A percentile compares a stretch with the other conserved stretches of the same genome.
Conservation (phyloP, 208 protist species). For the Acanthamoeba royreba region DNA sequence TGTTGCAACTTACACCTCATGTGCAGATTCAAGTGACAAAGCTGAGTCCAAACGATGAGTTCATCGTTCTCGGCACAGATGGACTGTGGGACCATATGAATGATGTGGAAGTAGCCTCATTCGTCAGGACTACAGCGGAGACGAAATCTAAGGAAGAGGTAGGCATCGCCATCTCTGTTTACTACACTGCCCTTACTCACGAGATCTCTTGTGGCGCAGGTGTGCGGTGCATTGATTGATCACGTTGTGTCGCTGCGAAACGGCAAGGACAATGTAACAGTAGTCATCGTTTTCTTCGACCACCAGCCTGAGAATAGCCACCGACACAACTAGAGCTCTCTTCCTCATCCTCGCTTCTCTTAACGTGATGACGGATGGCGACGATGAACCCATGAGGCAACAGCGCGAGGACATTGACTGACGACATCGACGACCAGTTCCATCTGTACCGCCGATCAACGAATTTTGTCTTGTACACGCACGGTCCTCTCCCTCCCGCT, state of each 20-base stretch:
- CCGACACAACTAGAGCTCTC: not conserved
- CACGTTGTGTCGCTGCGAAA: not conserved
- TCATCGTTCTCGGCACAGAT: not conserved
- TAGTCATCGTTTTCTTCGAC: not conserved
- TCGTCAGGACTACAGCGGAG: not conserved
- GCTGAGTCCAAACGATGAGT: not conserved
- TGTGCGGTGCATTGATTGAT: not conserved
- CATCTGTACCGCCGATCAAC: too few species aligned
- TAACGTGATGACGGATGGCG: too few species aligned
- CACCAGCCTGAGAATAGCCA: not conserved
- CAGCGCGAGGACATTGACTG: too few species aligned
- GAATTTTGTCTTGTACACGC: too few species aligned
- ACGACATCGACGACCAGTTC: too few species aligned
- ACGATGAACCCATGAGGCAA: too few species aligned
- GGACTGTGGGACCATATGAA: constrained; percentile 5
- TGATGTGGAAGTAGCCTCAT: not conserved
- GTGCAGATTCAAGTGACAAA: not conserved
- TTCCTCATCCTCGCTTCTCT: too few species aligned
- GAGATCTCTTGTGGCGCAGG: not conserved
- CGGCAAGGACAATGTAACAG: constrained; percentile 15
- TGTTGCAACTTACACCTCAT: too few species aligned
- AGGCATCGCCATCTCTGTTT: too few species aligned
- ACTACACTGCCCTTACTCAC: too few species aligned
- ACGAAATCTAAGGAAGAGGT: not conserved
- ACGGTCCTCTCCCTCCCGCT: not conserved